Conservation (phyloP, 2,329 filamentous ascomycete species). For the Sclerotinia glacialis region DNA sequence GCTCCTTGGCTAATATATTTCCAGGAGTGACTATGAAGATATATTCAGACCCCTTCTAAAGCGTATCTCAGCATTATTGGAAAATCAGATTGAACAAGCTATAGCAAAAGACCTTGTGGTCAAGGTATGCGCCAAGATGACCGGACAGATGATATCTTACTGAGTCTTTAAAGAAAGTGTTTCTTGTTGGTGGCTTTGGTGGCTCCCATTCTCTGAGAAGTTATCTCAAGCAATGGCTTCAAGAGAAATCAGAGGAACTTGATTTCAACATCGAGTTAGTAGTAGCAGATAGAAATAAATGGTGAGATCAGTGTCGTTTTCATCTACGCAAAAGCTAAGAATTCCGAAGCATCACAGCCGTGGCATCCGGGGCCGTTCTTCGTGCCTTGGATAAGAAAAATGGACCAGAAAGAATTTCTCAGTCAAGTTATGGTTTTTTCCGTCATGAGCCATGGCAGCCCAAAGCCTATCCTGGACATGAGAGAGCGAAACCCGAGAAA, state of each 20-base stretch:
- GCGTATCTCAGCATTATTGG: constrained; percentile 21
- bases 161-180: constrained; percentile 27
- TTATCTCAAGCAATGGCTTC: constrained; percentile 23
- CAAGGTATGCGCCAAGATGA: constrained; percentile 17
- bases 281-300: constrained; percentile 14
- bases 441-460: constrained; percentile 24
- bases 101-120: constrained; percentile 19
- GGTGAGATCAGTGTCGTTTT: constrained; percentile 9
- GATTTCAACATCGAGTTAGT: constrained; percentile 20
- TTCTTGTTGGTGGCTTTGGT: constrained; percentile 34
- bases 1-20: not conserved
- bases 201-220: constrained; percentile 27
- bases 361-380: constrained; percentile 27
- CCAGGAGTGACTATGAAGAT: constrained; percentile 27
- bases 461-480: constrained; percentile 9
- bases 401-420: constrained; percentile 23
- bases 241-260: not conserved
- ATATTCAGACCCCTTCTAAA: constrained; percentile 26
- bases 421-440: constrained; percentile 30
- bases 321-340: not conserved
- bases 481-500: not conserved
- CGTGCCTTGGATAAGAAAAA: constrained; percentile 29
- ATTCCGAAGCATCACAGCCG: constrained; percentile 25
- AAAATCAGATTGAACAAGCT: constrained; percentile 23
- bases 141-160: not conserved